These are phyloP conservation scores for Spatholobus suberectus DNA, from an alignment of 306 rosid genomes.

Conservation along the genomic window DNA sequence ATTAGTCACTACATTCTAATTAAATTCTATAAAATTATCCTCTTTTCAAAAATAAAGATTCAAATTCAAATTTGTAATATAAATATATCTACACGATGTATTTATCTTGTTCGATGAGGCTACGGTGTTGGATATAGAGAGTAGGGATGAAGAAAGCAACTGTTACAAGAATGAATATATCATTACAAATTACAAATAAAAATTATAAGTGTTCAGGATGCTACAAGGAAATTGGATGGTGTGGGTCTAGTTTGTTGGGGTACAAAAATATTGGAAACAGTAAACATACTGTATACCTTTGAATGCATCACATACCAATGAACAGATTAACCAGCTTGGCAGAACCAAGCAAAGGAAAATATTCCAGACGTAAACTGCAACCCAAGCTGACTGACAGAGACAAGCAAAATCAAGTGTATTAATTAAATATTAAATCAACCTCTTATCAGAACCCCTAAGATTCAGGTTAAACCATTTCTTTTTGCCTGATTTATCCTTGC, in stretches of 20 bases:
- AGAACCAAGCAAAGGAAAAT: slow-evolving; percentile 51
- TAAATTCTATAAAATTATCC: background rate
- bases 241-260: slow-evolving; percentile 34
- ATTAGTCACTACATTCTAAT: background rate
- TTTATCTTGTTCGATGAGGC: background rate
- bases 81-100: background rate
- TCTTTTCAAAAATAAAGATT: background rate
- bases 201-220: slow-evolving; percentile 43
- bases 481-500: slow-evolving; percentile 82
- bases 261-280: slow-evolving; percentile 47
- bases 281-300: slow-evolving; percentile 44
- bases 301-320: slow-evolving; percentile 52
- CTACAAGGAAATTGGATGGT: slow-evolving; percentile 43
- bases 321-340: slow-evolving; percentile 48
- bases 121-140: background rate
- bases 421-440: slow-evolving; percentile 44
- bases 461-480: slow-evolving; percentile 98
- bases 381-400: slow-evolving; percentile 39
- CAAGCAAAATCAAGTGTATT: slow-evolving; percentile 34
- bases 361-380: slow-evolving; percentile 50
- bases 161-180: slow-evolving; percentile 50
- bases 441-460: slow-evolving; percentile 72
- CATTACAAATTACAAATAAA: slow-evolving; percentile 41
- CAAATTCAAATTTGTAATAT: background rate
- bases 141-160: background rate